These are phyloP conservation scores for Puccinia coronata DNA, from an alignment of 1,284 basidiomycete species.

Conservation along the genomic window DNA sequence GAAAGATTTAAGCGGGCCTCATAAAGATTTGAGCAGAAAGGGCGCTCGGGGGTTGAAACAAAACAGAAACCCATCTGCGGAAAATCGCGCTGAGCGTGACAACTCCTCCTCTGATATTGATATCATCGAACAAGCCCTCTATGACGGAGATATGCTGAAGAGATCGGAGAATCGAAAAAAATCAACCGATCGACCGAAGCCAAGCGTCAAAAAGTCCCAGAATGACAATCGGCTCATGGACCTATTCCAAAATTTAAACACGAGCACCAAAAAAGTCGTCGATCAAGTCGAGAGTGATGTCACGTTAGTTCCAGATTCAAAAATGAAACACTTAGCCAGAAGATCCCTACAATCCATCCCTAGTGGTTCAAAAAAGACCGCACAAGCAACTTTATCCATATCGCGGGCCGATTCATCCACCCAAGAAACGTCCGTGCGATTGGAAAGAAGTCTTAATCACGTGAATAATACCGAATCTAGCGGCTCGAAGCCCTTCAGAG, in stretches of 20 bases:
- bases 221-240: background rate
- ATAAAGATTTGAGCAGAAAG: background rate
- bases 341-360: background rate
- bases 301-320: background rate
- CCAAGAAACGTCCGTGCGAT: background rate
- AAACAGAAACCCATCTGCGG: background rate
- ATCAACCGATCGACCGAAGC: background rate
- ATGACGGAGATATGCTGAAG: background rate
- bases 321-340: background rate
- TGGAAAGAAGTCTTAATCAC: background rate
- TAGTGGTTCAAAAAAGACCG: background rate
- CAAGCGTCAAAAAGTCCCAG: background rate
- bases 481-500: background rate
- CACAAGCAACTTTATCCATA: background rate
- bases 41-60: background rate
- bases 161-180: background rate
- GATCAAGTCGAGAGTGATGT: background rate
- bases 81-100: background rate
- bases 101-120: background rate
- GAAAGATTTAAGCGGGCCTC: background rate
- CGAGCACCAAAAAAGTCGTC: background rate
- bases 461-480: background rate
- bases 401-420: background rate
- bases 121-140: background rate
- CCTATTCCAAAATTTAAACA: background rate